Evolutionary conservation across 108 stramenopile species (phyloP).

Genomic region (Nitzschia sp.): DNA sequence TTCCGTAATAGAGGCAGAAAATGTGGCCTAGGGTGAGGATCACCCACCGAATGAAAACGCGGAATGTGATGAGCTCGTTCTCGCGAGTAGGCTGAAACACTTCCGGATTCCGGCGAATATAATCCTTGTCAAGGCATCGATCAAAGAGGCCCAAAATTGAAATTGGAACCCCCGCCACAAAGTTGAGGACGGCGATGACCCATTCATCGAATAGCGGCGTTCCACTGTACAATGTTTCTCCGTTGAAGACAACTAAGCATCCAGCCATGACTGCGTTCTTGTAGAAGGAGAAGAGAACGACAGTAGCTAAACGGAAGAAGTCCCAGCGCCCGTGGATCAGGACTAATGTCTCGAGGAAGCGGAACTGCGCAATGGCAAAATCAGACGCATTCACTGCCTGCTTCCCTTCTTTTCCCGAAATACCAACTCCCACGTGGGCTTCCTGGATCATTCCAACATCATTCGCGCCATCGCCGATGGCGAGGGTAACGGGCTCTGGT

Average conservation of each 20-base stretch:
- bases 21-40: conserved; percentile 63
- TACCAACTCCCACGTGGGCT: conserved; percentile 94
- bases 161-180: conserved; percentile 88
- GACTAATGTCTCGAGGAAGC: conserved; percentile 85
- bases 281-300: conserved; percentile 96
- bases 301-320: conserved; percentile 87
- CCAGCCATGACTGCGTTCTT: conserved; percentile 95
- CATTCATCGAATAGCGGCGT: conserved; percentile 81
- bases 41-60: conserved; percentile 72
- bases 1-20: conserved; percentile 69
- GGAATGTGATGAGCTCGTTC: conserved; percentile 73
- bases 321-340: conserved; percentile 98
- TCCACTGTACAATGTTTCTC: conserved; percentile 79
- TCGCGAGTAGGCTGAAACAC: conserved; percentile 74
- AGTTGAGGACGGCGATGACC: conserved; percentile 85
- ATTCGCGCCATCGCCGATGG: conserved; percentile 98
- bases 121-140: conserved; percentile 85
- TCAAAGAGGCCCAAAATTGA: conserved; percentile 90
- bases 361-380: conserved; percentile 93
- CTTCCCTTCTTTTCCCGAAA: conserved; percentile 95
- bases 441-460: conserved; percentile 98
- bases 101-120: conserved; percentile 73
- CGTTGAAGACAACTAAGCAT: conserved; percentile 66
- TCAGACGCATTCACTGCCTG: conserved; percentile 97
- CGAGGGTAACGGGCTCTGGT: conserved; percentile 92